phyloP scores from a whole-genome alignment of 2,329 filamentous ascomycete genomes.

The Malbranchea zuffiana region DNA sequence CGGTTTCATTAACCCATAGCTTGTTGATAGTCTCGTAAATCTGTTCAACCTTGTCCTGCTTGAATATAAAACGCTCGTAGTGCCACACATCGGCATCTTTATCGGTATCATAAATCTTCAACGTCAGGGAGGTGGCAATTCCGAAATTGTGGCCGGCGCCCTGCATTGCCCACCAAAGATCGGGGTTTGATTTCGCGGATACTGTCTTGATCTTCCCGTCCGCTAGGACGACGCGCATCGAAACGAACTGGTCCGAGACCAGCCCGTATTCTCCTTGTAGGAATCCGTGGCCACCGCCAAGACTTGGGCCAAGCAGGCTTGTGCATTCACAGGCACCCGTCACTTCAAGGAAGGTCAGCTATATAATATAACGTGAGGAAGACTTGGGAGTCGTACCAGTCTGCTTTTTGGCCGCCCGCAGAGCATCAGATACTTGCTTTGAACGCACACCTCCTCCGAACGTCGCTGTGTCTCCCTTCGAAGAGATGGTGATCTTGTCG shows the following conservation, averaged over 20 bases:
- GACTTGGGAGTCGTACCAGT: slow-evolving; percentile 28
- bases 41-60: slow-evolving; percentile 40
- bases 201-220: slow-evolving; percentile 36
- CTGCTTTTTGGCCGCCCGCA: slow-evolving; percentile 44
- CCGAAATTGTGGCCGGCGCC: slow-evolving; percentile 52
- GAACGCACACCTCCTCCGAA: slow-evolving; percentile 41
- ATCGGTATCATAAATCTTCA: slow-evolving; percentile 41
- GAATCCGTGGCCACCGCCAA: slow-evolving; percentile 49
- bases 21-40: slow-evolving; percentile 41
- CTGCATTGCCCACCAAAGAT: slow-evolving; percentile 47
- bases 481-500: slow-evolving; percentile 33
- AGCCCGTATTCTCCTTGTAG: slow-evolving; percentile 46
- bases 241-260: slow-evolving; percentile 43
- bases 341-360: slow-evolving; percentile 21
- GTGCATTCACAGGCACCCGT: slow-evolving; percentile 45
- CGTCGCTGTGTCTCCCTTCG: slow-evolving; percentile 37
- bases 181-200: slow-evolving; percentile 30
- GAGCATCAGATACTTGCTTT: slow-evolving; percentile 37
- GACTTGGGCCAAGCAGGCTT: slow-evolving; percentile 38
- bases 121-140: slow-evolving; percentile 42
- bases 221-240: slow-evolving; percentile 43
- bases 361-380: too few relatives aligned
- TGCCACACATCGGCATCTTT: slow-evolving; percentile 28
- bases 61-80: slow-evolving; percentile 36
- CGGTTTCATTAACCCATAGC: neutral